Base-by-base conservation (phyloP, 2,329 filamentous ascomycete genomes). In the Chrysosporium queenslandicum region DNA sequence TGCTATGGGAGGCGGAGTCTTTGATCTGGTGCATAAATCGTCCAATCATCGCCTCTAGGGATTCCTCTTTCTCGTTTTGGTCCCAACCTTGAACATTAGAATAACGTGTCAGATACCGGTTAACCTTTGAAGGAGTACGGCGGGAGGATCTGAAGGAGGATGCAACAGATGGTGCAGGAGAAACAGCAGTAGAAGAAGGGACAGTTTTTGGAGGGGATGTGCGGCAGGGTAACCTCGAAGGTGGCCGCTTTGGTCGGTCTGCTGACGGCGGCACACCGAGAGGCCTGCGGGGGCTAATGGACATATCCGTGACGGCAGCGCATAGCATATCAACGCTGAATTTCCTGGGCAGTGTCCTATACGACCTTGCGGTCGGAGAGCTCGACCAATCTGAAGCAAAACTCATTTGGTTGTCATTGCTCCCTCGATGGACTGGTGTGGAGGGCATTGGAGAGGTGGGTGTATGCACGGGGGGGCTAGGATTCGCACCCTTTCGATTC, bases 1-100 rank as follows among this genome's bases (percentile, higher is more conserved):
- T 83, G 60, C 80, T 82, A 51, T 87, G 82, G 37, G 77, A 78
- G 9, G 84, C 77, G 20, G 85, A 82, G 29, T 77, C 77, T 54
- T 81, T 81, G 64, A 96, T 81, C 57, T 85, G 83, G 53, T 83
- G 77, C 62, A 85, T 84, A 56, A 97, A 75, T 54, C 78, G 74
- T 45, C 78, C 77, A 64, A 88, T 88, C 61, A 91, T 77, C 16
- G 76, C 74, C 61, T 94, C 87, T 70, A 96, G 83, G 55, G 82
- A 78, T 57, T 83, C 82, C 59, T 96, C 78, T 58, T 84, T 81
- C 56, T 80, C 80, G 60, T 89, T 83, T 59, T 89, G 81, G 66
- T 96, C 88, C 78, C 85, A 91, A 62, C 79, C 85, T 87, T 78
- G 73, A 70, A 69, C 71, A 77, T 87, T 84, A 82, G 89, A 87